Evolutionary conservation across 441 rosid species (phyloP).

Genomic region (Raphanus hybrid): DNA sequence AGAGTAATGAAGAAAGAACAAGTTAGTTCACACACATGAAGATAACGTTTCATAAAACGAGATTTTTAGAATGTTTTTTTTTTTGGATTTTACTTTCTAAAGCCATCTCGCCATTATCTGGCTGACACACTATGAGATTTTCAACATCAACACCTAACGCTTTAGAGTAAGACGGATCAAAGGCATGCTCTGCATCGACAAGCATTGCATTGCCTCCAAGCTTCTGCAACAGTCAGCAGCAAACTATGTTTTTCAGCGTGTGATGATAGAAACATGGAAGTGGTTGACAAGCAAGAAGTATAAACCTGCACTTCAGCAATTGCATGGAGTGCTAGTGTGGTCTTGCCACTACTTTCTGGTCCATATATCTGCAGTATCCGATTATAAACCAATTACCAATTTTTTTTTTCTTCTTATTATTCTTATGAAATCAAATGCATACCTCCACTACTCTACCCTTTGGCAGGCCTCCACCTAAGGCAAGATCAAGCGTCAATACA

Average conservation of each 20-base stretch:
- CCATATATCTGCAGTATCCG: constrained; percentile 74
- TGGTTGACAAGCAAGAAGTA: constrained; percentile 14
- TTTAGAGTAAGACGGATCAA: constrained; percentile 95
- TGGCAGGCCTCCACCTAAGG: constrained; percentile 96
- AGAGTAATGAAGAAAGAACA: constrained; percentile 17
- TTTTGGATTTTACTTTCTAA: constrained; percentile 98
- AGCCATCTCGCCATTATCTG: constrained; percentile 97
- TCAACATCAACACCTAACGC: constrained; percentile 93
- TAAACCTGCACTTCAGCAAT: constrained; percentile 97
- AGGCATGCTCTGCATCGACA: constrained; percentile 99
- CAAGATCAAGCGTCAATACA: constrained; percentile 88
- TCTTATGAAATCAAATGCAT: constrained; percentile 12
- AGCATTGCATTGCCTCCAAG: constrained; percentile 98
- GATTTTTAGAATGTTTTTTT: constrained; percentile 17
- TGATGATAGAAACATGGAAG: not conserved
- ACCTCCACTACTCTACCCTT: constrained; percentile 97
- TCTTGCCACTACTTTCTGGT: constrained; percentile 98
- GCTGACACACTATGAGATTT: constrained; percentile 91
- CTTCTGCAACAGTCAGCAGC: constrained; percentile 58
- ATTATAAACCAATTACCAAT: not conserved
- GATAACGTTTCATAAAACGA: not conserved
- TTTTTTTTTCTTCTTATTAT: not conserved
- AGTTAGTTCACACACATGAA: constrained; percentile 9
- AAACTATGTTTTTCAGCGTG: constrained; percentile 24
- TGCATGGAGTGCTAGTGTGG: constrained; percentile 96